These are phyloP conservation scores for Colletotrichum karsti DNA, from an alignment of 2,329 filamentous ascomycete species.

Conservation along the genomic window DNA sequence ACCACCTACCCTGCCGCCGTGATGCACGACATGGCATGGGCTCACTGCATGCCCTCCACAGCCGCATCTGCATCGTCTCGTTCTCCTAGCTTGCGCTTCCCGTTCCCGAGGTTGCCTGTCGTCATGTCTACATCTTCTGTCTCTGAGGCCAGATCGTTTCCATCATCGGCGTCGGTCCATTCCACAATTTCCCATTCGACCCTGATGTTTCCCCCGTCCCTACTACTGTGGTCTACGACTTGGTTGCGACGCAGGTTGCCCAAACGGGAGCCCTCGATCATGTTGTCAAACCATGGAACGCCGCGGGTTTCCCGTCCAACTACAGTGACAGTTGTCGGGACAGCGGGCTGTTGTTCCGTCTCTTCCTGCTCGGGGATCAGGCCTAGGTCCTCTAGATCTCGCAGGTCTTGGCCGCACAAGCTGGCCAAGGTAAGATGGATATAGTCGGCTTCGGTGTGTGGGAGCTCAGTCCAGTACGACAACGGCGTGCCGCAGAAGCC, in stretches of 20 bases:
- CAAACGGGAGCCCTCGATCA: conserved; percentile 79
- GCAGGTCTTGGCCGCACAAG: conserved; percentile 74
- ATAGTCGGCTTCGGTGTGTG: conserved; percentile 75
- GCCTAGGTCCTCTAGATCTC: conserved; percentile 76
- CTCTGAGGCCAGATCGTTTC: conserved; percentile 38
- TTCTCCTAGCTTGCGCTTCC: conserved; percentile 63
- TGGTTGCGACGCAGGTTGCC: conserved; percentile 73
- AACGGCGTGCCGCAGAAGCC: conserved; percentile 91
- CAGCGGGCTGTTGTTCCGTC: conserved; percentile 33
- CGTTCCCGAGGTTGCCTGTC: conserved; percentile 51
- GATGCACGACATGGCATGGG: conserved; percentile 17
- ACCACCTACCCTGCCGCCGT: conserved; percentile 6
- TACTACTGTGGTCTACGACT: conserved; percentile 57
- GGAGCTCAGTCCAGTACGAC: conserved; percentile 83
- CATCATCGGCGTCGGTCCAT: conserved; percentile 62
- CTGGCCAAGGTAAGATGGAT: conserved; percentile 87
- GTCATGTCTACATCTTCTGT: conserved; percentile 46
- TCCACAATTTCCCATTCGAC: conserved; percentile 89
- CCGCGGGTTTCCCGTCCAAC: conserved; percentile 71
- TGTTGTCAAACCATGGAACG: conserved; percentile 85
- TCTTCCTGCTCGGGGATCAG: conserved; percentile 65
- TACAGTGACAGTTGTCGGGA: conserved; percentile 40
- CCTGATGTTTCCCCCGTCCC: conserved; percentile 67
- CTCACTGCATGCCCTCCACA: conserved; percentile 22
- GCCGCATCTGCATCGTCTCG: conserved; percentile 40